Percentiles rank a stretch among this genome's conserved stretches.
These are phyloP conservation scores for Kurtzmaniella quercitrusa DNA, from an alignment of 1,139 yeast genomes.

Conservation along the genomic window DNA sequence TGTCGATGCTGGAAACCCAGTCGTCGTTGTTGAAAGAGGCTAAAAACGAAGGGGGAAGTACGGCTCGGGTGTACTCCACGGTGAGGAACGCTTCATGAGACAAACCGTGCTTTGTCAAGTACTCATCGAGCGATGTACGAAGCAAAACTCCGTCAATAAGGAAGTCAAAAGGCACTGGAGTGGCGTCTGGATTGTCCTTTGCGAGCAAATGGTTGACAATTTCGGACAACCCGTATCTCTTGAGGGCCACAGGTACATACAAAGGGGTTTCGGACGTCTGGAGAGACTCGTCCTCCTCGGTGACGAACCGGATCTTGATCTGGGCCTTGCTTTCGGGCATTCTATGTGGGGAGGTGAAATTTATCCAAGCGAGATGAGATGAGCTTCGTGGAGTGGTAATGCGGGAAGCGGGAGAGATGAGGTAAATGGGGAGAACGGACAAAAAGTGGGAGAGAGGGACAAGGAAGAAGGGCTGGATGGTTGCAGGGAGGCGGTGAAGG, in stretches of 20 bases:
- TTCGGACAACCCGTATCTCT: slow-evolving; percentile 90
- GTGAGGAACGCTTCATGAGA: slow-evolving; percentile 78
- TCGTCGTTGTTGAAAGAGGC: slow-evolving; percentile 91
- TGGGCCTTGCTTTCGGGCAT: slow-evolving; percentile 35
- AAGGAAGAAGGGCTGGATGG: too few species aligned
- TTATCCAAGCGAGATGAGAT: background rate
- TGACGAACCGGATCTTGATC: slow-evolving; percentile 76
- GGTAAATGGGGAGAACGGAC: too few species aligned
- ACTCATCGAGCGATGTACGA: slow-evolving; percentile 75
- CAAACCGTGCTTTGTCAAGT: slow-evolving; percentile 69
- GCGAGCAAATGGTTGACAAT: slow-evolving; percentile 83
- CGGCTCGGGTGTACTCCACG: slow-evolving; percentile 87
- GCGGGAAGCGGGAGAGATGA: background rate
- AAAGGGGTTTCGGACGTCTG: slow-evolving; percentile 81
- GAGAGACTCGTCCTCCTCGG: slow-evolving; percentile 72
- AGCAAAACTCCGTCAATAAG: slow-evolving; percentile 78
- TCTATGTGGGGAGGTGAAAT: background rate
- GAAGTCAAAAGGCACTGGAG: slow-evolving; percentile 87
- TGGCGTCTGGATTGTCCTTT: slow-evolving; percentile 28
- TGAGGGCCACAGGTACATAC: slow-evolving; percentile 80
- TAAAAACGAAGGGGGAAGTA: slow-evolving; percentile 86
- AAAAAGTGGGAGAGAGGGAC: too few species aligned
- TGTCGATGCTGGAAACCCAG: slow-evolving; percentile 83
- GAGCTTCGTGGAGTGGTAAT: background rate
- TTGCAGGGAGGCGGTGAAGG: too few species aligned